Evolutionary conservation across 2,329 filamentous ascomycete species (phyloP).

Genomic region (Colletotrichum endophyticum): DNA sequence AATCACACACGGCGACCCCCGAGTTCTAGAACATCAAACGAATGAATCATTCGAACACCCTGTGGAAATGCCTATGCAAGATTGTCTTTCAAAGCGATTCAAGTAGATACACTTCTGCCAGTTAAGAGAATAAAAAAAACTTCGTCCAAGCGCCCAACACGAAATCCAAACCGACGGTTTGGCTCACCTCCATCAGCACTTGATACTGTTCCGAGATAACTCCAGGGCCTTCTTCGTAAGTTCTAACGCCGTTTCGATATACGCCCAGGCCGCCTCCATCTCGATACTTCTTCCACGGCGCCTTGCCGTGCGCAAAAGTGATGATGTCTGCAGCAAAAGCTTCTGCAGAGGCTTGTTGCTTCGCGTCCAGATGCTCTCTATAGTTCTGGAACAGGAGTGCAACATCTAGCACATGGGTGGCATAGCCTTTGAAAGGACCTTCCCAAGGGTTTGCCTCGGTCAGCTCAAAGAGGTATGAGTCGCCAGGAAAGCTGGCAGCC

Average conservation of each 20-base stretch:
- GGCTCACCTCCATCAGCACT: neutral
- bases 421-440: slow-evolving; percentile 41
- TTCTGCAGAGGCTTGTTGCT: slow-evolving; percentile 33
- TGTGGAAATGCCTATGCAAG: neutral
- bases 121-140: neutral
- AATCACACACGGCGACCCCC: neutral
- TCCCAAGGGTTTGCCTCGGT: slow-evolving; percentile 53
- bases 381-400: slow-evolving; percentile 51
- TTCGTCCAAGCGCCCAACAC: neutral
- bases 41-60: neutral
- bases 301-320: slow-evolving; percentile 40
- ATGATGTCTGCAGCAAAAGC: slow-evolving; percentile 41
- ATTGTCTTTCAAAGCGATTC: neutral
- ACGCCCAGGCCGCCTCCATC: neutral
- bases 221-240: neutral
- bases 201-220: neutral
- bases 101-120: neutral
- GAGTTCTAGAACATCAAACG: neutral
- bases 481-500: neutral
- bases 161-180: neutral
- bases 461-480: slow-evolving; percentile 35
- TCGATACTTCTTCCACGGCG: neutral
- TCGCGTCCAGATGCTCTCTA: slow-evolving; percentile 37
- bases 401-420: slow-evolving; percentile 49
- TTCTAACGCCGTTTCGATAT: neutral